phyloP scores from a whole-genome alignment of 2,329 filamentous ascomycete species.

The Graphilbum sp. region DNA sequence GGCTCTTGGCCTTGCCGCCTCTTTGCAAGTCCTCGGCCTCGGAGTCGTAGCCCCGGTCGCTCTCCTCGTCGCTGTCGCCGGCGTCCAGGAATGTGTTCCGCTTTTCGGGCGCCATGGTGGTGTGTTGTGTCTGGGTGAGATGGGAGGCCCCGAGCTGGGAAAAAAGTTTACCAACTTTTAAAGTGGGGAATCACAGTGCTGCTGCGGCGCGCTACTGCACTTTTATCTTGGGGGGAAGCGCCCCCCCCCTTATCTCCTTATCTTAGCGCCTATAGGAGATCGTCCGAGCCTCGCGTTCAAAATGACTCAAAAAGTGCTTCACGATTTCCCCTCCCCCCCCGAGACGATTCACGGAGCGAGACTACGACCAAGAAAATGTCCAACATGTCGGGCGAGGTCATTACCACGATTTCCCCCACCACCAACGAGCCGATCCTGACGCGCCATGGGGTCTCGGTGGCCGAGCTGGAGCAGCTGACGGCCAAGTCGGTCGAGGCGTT shows the following conservation, averaged over 20 bases:
- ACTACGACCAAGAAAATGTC: background rate
- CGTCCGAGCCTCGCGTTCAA: no score
- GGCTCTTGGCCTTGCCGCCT: slow-evolving; percentile 23
- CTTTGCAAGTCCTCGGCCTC: slow-evolving; percentile 50
- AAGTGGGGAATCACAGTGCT: no score
- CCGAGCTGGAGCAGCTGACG: slow-evolving; percentile 58
- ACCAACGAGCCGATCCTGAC: slow-evolving; percentile 75
- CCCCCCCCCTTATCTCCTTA: no score
- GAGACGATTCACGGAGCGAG: no score
- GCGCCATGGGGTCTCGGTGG: slow-evolving; percentile 54
- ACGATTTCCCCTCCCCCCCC: background rate
- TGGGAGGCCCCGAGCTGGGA: background rate
- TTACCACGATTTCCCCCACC: slow-evolving; percentile 74
- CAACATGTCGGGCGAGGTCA: slow-evolving; percentile 46
- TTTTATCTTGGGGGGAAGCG: no score
- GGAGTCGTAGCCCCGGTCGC: slow-evolving; percentile 45
- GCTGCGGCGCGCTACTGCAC: no score
- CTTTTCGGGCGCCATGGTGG: slow-evolving; percentile 48
- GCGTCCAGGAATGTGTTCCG: slow-evolving; percentile 56
- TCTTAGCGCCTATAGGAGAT: no score
- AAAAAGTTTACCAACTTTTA: no score
- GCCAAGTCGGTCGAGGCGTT: slow-evolving; percentile 60
- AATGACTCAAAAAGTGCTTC: no score
- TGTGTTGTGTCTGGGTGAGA: background rate
- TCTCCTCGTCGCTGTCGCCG: slow-evolving; percentile 42